Evolutionary conservation across 441 rosid species (phyloP).

Genomic region (Pelargonium myrrhifolium): DNA sequence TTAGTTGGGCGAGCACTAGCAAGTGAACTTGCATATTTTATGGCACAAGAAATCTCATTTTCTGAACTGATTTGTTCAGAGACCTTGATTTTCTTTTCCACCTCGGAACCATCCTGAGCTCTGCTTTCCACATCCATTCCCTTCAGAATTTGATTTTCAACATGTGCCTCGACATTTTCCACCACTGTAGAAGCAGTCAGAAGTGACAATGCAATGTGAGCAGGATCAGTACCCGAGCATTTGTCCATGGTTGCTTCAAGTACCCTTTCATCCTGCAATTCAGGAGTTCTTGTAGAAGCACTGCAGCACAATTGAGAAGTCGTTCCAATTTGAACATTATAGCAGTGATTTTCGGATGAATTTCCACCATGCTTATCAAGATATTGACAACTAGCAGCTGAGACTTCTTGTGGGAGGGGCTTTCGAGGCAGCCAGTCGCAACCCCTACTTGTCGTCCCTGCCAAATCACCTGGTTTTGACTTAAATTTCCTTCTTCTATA

Average conservation of each 20-base stretch:
- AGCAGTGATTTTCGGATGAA: constrained; percentile 13
- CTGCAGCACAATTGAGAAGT: constrained; percentile 12
- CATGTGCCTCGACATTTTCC: constrained; percentile 21
- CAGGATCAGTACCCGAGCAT: constrained; percentile 27
- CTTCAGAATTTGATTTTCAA: constrained; percentile 22
- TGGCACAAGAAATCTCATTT: constrained; percentile 20
- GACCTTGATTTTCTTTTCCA: constrained; percentile 23
- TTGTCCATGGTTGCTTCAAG: constrained; percentile 25
- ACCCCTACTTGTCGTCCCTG: constrained; percentile 24
- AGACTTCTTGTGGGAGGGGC: constrained; percentile 23
- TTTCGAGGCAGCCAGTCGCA: constrained; percentile 14
- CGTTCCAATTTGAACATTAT: constrained; percentile 11
- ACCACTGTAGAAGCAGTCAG: constrained; percentile 18
- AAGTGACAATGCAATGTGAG: constrained; percentile 24
- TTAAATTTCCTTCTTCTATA: constrained; percentile 74
- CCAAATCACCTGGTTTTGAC: constrained; percentile 38
- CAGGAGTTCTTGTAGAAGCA: constrained; percentile 19
- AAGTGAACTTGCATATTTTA: constrained; percentile 16
- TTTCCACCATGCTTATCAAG: constrained; percentile 16
- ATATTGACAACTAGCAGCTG: constrained; percentile 20
- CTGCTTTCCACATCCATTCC: constrained; percentile 13
- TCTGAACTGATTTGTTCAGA: constrained; percentile 21
- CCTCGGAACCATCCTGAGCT: constrained; percentile 16
- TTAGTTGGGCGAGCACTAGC: constrained; percentile 13
- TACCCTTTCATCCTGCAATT: constrained; percentile 28